A percentile compares a stretch with the other conserved stretches of the same genome.
Conservation (phyloP, 441 rosid genomes). For the Omphalea diandra region DNA sequence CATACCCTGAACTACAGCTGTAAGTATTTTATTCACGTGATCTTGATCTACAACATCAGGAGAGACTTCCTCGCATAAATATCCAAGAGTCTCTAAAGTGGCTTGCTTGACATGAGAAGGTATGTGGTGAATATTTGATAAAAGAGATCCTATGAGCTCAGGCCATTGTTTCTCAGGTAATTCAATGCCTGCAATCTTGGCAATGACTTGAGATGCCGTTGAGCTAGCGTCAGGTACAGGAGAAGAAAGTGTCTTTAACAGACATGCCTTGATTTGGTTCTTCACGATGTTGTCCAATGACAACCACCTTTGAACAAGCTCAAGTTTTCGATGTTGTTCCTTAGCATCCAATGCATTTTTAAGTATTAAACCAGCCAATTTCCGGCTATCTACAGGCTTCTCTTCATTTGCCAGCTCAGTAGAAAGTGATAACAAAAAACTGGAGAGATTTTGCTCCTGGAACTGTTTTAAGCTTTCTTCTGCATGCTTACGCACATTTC, state of each 20-base stretch:
- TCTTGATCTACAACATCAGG: constrained; percentile 54
- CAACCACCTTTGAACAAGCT: constrained; percentile 54
- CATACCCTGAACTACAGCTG: constrained; percentile 61
- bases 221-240: constrained; percentile 42
- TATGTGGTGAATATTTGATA: constrained; percentile 45
- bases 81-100: constrained; percentile 56
- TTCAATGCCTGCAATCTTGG: constrained; percentile 52
- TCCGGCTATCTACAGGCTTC: constrained; percentile 52
- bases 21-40: constrained; percentile 52
- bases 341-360: constrained; percentile 56
- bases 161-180: constrained; percentile 58
- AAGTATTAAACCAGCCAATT: constrained; percentile 46
- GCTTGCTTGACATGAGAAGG: constrained; percentile 54
- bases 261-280: constrained; percentile 39
- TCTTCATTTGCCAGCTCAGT: constrained; percentile 50
- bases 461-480: constrained; percentile 69
- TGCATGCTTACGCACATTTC: constrained; percentile 48
- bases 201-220: constrained; percentile 52
- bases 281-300: constrained; percentile 36
- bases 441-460: constrained; percentile 52
- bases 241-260: constrained; percentile 45
- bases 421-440: constrained; percentile 45
- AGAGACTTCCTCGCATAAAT: constrained; percentile 58
- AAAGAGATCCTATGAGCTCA: constrained; percentile 43
- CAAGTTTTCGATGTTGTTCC: constrained; percentile 46